phyloP scores from a whole-genome alignment of 345 rosid species.

The Punica granatum region DNA sequence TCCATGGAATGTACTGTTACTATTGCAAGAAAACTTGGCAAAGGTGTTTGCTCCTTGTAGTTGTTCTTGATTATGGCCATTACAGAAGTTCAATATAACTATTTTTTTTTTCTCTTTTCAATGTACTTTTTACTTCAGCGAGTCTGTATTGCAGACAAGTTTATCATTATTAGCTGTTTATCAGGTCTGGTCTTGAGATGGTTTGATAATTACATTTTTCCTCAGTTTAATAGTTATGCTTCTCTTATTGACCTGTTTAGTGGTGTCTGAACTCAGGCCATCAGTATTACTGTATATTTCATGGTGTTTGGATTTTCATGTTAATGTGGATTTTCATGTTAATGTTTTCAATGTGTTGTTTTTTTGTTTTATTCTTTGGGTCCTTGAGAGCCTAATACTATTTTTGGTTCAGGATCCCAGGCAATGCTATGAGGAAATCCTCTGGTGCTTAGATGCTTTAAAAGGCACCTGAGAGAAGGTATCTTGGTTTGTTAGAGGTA shows the following conservation, averaged over 20 bases:
- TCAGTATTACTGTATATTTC: slow-evolving; percentile 8
- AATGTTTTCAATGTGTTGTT: too few species aligned
- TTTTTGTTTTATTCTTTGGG: slow-evolving; percentile 16
- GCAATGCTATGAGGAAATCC: slow-evolving; percentile 72
- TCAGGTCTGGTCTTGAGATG: background rate
- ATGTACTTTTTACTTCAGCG: slow-evolving; percentile 6
- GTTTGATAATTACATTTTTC: background rate
- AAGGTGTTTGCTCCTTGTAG: slow-evolving; percentile 58
- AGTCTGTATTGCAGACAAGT: background rate
- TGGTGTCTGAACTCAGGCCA: background rate
- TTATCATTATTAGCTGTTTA: background rate
- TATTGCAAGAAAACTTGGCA: slow-evolving; percentile 95
- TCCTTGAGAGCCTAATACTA: slow-evolving; percentile 56
- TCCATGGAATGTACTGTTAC: slow-evolving; percentile 78
- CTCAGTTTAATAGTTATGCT: slow-evolving; percentile 19
- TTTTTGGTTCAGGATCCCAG: slow-evolving; percentile 84
- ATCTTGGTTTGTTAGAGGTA: slow-evolving; percentile 82
- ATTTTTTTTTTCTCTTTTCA: slow-evolving; percentile 8
- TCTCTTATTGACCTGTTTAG: slow-evolving; percentile 12
- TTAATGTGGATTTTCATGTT: background rate
- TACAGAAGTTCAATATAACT: slow-evolving; percentile 28
- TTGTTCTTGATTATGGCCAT: slow-evolving; percentile 41
- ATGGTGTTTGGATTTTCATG: background rate
- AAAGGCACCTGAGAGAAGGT: slow-evolving; percentile 98
- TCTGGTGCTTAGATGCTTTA: slow-evolving; percentile 71